These are phyloP conservation scores for Chlamydomonas eustigma DNA, from an alignment of 139 green algal species.

Conservation along the genomic window DNA sequence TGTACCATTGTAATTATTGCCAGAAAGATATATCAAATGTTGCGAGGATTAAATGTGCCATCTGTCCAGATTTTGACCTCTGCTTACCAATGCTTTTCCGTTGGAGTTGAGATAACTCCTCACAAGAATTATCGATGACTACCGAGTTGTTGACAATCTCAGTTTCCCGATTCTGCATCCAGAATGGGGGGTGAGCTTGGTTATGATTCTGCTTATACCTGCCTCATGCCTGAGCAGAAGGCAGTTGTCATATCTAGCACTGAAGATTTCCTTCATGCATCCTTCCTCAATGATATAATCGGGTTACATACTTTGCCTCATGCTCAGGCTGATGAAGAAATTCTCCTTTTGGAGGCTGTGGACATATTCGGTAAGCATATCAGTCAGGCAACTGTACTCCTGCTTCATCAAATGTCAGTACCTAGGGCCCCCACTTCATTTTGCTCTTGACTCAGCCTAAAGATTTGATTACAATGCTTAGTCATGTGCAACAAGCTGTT, in stretches of 20 bases:
- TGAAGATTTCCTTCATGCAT: too few relatives aligned
- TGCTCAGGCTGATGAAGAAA: constrained; percentile 89
- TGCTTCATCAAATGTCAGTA: too few relatives aligned
- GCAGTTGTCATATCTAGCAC: too few relatives aligned
- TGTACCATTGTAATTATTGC: constrained; percentile 97
- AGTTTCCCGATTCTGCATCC: constrained; percentile 87
- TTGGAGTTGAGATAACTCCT: constrained; percentile 70
- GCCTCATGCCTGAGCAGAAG: too few relatives aligned
- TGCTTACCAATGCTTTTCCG: constrained; percentile 96
- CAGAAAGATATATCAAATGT: constrained; percentile 77
- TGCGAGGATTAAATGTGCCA: constrained; percentile 90
- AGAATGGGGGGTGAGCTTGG: constrained; percentile 85
- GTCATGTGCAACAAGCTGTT: too few relatives aligned
- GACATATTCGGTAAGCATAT: constrained; percentile 55
- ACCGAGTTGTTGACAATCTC: constrained; percentile 88
- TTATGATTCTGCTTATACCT: too few relatives aligned
- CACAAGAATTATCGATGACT: constrained; percentile 79
- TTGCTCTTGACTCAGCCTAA: too few relatives aligned
- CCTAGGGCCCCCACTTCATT: too few relatives aligned
- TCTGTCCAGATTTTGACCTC: constrained; percentile 89
- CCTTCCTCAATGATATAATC: too few relatives aligned
- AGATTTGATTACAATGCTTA: too few relatives aligned
- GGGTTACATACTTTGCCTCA: too few relatives aligned
- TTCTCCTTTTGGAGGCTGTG: constrained; percentile 90
- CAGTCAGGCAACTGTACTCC: too few relatives aligned